These are phyloP conservation scores for Penicillium malachiteum DNA, from an alignment of 495 filamentous ascomycete genomes.

Conservation along the genomic window DNA sequence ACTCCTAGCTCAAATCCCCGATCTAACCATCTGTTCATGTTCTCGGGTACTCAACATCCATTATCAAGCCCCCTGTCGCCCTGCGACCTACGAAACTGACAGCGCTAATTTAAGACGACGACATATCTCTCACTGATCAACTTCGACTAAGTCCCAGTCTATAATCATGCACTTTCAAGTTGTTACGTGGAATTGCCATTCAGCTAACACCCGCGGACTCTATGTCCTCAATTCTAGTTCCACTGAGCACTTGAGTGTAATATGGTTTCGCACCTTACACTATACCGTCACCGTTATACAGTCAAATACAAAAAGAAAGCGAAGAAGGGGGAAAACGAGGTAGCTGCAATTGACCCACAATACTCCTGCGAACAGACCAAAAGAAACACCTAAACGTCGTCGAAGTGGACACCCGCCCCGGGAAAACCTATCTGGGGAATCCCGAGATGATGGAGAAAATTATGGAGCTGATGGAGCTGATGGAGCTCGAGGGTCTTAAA, in stretches of 20 bases:
- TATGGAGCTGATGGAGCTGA: constrained; percentile 6
- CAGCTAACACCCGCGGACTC: not conserved
- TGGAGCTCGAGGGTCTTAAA: not conserved
- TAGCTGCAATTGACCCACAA: not conserved
- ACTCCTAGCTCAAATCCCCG: constrained; percentile 81
- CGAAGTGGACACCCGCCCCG: constrained; percentile 9
- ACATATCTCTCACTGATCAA: too few relatives aligned
- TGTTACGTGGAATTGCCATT: not conserved
- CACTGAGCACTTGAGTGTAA: not conserved
- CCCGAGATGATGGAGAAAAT: constrained; percentile 15
- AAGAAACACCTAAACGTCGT: too few relatives aligned
- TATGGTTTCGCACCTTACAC: constrained; percentile 23
- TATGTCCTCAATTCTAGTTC: too few relatives aligned
- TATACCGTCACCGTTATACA: constrained; percentile 26
- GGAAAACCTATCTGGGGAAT: constrained; percentile 32
- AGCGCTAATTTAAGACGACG: not conserved
- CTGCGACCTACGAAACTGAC: not conserved
- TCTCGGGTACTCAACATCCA: constrained; percentile 46
- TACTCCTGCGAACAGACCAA: not conserved
- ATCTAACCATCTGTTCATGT: constrained; percentile 62
- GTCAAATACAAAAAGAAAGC: constrained; percentile 6
- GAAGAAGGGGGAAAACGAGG: not conserved
- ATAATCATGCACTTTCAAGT: too few relatives aligned
- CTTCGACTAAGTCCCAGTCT: too few relatives aligned
- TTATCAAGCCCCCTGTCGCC: constrained; percentile 7